These are phyloP conservation scores for Fusarium burgessii DNA, from an alignment of 2,329 filamentous ascomycete species.

Conservation along the genomic window DNA sequence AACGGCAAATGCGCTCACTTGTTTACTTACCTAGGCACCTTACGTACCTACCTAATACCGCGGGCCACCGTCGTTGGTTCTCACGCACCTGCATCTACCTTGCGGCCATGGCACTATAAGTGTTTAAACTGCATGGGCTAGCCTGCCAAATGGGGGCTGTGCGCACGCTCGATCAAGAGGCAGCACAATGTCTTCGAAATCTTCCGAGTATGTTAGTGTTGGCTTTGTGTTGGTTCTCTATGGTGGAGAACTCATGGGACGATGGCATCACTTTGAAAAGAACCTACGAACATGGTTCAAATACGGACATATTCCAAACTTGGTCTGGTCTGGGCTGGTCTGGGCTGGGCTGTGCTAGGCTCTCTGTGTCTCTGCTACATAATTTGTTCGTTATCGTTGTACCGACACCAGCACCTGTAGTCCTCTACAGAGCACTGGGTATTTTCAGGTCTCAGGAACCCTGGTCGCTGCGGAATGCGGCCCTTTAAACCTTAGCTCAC, in stretches of 20 bases:
- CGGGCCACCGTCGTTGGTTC: constrained; percentile 2
- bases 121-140: constrained; percentile 27
- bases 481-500: constrained; percentile 38
- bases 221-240: constrained; percentile 36
- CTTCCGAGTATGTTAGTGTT: constrained; percentile 38
- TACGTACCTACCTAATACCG: neutral
- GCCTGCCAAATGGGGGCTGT: constrained; percentile 30
- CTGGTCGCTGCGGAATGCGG: constrained; percentile 33
- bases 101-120: constrained; percentile 3
- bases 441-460: constrained; percentile 4
- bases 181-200: constrained; percentile 11
- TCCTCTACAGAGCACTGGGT: neutral
- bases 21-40: neutral
- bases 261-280: constrained; percentile 29
- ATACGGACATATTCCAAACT: constrained; percentile 8
- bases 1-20: constrained; percentile 1
- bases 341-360: neutral
- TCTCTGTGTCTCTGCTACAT: neutral
- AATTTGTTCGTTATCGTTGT: constrained; percentile 7
- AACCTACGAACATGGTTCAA: constrained; percentile 26
- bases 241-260: constrained; percentile 38
- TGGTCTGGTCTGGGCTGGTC: neutral
- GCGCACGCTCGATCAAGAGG: constrained; percentile 16
- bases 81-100: constrained; percentile 14
- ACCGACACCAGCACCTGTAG: neutral